Evolutionary conservation across 2,329 filamentous ascomycete genomes (phyloP).

Genomic region (Clarireedia monteithiana): DNA sequence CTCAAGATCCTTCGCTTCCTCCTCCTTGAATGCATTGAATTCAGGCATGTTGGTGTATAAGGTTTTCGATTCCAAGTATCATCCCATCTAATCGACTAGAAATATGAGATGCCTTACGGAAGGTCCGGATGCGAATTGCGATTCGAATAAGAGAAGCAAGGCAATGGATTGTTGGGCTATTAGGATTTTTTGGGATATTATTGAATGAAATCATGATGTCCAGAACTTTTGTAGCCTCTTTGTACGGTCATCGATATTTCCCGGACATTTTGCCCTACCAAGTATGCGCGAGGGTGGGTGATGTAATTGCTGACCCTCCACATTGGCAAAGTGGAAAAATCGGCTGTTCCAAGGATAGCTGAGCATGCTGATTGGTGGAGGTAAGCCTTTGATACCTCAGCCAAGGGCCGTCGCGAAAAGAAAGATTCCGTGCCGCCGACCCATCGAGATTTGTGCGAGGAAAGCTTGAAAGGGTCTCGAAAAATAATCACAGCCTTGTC

Average conservation of each 20-base stretch:
- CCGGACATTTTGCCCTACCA: not conserved
- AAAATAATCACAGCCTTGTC: constrained; percentile 7
- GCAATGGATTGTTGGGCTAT: not conserved
- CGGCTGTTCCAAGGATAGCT: not conserved
- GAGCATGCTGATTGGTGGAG: not conserved
- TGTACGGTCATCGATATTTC: not conserved
- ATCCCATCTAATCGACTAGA: not conserved
- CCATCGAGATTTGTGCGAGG: not conserved
- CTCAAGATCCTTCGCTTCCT: constrained; percentile 2
- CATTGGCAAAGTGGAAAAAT: not conserved
- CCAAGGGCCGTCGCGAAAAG: constrained; percentile 1
- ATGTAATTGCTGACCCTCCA: constrained; percentile 5
- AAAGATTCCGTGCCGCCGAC: not conserved
- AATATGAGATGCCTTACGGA: not conserved
- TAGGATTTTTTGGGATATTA: not conserved
- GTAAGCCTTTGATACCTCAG: not conserved
- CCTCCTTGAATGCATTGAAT: constrained; percentile 7
- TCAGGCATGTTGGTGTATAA: constrained; percentile 2
- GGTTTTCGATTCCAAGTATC: not conserved
- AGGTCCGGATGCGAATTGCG: not conserved
- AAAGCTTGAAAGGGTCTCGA: not conserved
- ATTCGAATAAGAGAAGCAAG: not conserved
- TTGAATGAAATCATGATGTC: not conserved
- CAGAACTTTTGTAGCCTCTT: not conserved
- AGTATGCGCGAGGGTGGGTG: not conserved